These are phyloP conservation scores for Cutaneotrichosporon cavernicola DNA, from an alignment of 1,284 basidiomycete species.

Conservation along the genomic window DNA sequence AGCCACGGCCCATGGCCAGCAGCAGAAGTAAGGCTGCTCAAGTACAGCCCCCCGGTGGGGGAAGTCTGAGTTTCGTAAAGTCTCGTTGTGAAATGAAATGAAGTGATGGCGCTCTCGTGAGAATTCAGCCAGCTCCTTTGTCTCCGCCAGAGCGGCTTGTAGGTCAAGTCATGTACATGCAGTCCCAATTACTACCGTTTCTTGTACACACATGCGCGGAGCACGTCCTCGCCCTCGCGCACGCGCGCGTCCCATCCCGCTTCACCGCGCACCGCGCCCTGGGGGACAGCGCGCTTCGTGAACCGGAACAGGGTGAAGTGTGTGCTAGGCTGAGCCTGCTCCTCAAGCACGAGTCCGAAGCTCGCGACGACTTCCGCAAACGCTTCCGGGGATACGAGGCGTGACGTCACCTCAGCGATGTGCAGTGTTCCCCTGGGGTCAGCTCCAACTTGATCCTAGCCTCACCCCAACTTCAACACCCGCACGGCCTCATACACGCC, in stretches of 20 bases:
- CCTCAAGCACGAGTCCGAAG: conserved; percentile 66
- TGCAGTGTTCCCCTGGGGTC: conserved; percentile 73
- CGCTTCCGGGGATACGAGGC: conserved; percentile 71
- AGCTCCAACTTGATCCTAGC: conserved; percentile 24
- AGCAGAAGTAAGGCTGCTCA: neutral
- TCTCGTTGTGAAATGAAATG: too few species aligned
- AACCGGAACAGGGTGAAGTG: conserved; percentile 89
- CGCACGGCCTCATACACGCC: conserved; percentile 88
- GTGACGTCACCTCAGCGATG: conserved; percentile 93
- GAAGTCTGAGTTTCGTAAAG: neutral
- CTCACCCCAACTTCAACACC: conserved; percentile 75
- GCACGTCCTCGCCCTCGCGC: conserved; percentile 61
- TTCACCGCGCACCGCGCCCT: conserved; percentile 53
- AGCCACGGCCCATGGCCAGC: neutral
- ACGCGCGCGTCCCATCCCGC: conserved; percentile 67
- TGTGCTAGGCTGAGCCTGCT: conserved; percentile 63
- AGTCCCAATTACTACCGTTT: conserved; percentile 63
- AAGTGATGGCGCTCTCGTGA: too few species aligned
- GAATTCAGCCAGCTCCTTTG: too few species aligned
- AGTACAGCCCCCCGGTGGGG: neutral
- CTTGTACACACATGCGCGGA: conserved; percentile 98
- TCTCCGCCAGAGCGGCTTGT: neutral
- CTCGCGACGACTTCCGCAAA: conserved; percentile 71
- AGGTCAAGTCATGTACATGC: neutral
- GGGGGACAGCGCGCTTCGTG: conserved; percentile 60